Evolutionary conservation across 1,139 yeast species (phyloP), one percentile per base, ranked within the genome.

Genomic region (Torulaspora pretoriensis): DNA sequence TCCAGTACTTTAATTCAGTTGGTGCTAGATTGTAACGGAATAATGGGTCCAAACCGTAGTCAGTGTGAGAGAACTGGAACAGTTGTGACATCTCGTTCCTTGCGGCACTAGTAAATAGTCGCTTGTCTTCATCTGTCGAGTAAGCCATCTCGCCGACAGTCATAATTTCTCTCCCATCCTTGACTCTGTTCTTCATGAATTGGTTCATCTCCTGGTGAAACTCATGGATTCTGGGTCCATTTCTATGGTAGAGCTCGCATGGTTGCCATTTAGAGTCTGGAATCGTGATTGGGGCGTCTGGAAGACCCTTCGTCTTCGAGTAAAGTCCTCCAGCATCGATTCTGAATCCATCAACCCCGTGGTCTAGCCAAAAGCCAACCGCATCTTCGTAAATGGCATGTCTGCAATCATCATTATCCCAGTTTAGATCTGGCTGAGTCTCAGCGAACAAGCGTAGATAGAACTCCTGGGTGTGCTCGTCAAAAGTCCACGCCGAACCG

Each of bases 281-380:
- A 59, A 68, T 65, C 3, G 64, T 62, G 41, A 75, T 64, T 33
- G 79, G 78, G 2, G 77, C 80, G 56, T 78, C 81, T 27, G 68
- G 72, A 51, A 70, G 72, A 2, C 65, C 60, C 50, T 68, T 76
- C 24, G 60, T 70, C 62, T 78, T 78, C 38, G 80, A 74, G 63
- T 75, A 75, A 61, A 76, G 59, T 40, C 75, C 72, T 40, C 79
- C 79, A 23, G 75, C 71, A 57, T 78, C 83, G 46, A 78, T 74
- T 63, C 82, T 69, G 61, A 78, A 78, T 1, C 82, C 83, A 55
- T 77, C 80, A 33, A 76, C 72, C 22, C 82, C 83, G 54, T 70
- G 69, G 43, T 75, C 74, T 47, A 71, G 72, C 83, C 83, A 78
- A 60, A 68, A 78, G 25, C 65, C 68, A 57, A 78, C 63, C 9